Percentiles rank a stretch among this genome's conserved stretches.
phyloP scores from a whole-genome alignment of 768 basidiomycete genomes.

The Suillus luteus region DNA sequence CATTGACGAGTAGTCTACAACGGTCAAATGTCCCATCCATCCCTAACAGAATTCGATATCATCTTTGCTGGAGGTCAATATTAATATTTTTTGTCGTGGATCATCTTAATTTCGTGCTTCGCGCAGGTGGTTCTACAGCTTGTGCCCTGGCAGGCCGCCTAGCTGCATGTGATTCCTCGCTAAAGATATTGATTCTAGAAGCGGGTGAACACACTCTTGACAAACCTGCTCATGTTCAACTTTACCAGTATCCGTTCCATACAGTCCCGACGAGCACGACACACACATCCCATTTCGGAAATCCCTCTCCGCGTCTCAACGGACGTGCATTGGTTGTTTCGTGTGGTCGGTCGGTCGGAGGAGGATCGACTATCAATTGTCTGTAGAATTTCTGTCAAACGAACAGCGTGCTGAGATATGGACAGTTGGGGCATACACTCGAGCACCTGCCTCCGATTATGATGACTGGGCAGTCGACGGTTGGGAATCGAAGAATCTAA shows the following conservation, averaged over 20 bases:
- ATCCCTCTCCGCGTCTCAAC: conserved; percentile 20
- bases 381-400: conserved; percentile 18
- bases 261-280: conserved; percentile 21
- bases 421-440: conserved; percentile 53
- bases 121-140: conserved; percentile 37
- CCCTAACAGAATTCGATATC: background rate
- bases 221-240: conserved; percentile 24
- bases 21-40: background rate
- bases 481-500: conserved; percentile 30
- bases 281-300: conserved; percentile 19
- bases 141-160: conserved; percentile 36
- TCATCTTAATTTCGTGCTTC: background rate
- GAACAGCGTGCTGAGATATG: conserved; percentile 7
- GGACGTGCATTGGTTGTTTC: conserved; percentile 21
- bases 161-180: conserved; percentile 26
- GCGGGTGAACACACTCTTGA: conserved; percentile 28
- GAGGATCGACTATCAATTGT: conserved; percentile 53
- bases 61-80: conserved; percentile 51
- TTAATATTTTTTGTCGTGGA: background rate
- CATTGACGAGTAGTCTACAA: background rate
- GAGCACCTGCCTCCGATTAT: conserved; percentile 60
- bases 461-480: conserved; percentile 34
- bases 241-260: conserved; percentile 25
- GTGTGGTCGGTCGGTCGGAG: conserved; percentile 30
- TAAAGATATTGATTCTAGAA: conserved; percentile 32